Percentiles rank a stretch among this genome's conserved stretches.
Conservation (phyloP, 2,329 filamentous ascomycete species). For the Thermomyces lanuginosus region DNA sequence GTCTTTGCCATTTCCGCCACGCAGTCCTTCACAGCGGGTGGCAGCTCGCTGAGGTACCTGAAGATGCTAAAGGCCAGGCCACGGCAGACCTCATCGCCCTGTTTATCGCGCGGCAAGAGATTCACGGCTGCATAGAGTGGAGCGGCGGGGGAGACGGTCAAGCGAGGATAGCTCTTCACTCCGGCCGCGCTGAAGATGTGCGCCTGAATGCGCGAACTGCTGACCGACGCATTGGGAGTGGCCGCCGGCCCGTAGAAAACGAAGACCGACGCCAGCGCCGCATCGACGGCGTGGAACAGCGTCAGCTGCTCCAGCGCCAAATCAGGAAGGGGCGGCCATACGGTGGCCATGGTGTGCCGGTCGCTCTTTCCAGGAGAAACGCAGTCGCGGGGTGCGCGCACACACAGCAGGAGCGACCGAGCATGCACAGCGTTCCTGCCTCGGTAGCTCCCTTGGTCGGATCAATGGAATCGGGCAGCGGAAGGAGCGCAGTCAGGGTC, state of each 20-base stretch:
- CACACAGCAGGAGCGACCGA: constrained; percentile 3
- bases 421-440: too few relatives aligned
- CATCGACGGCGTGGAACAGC: constrained; percentile 80
- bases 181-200: constrained; percentile 84
- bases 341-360: constrained; percentile 54
- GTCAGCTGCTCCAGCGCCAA: constrained; percentile 66
- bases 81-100: constrained; percentile 85
- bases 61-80: constrained; percentile 80
- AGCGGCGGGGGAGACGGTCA: constrained; percentile 86
- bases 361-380: constrained; percentile 8
- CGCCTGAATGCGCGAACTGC: constrained; percentile 84
- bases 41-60: constrained; percentile 86
- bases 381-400: too few relatives aligned
- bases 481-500: too few relatives aligned
- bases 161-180: constrained; percentile 72
- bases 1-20: constrained; percentile 41
- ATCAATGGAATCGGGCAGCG: too few relatives aligned
- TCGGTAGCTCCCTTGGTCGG: too few relatives aligned
- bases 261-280: constrained; percentile 61
- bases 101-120: constrained; percentile 78
- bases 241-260: constrained; percentile 87
- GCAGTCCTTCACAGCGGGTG: constrained; percentile 55
- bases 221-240: constrained; percentile 69
- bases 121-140: constrained; percentile 81
- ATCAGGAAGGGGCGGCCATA: constrained; percentile 57